Evolutionary conservation across 2,329 filamentous ascomycete genomes (phyloP).

Genomic region (Meredithiella fracta): DNA sequence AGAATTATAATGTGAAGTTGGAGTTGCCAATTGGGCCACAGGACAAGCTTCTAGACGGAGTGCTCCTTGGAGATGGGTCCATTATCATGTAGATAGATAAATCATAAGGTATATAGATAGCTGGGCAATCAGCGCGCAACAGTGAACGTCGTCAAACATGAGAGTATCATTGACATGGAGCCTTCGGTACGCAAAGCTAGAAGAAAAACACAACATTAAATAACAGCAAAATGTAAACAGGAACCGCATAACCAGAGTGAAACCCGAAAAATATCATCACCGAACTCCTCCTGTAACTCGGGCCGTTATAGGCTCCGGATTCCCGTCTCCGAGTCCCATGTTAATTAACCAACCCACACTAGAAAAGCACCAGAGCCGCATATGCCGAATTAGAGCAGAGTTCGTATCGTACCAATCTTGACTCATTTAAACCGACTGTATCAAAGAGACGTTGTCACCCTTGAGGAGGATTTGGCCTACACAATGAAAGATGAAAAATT

Average conservation of each 20-base stretch:
- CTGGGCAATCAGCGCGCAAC: neutral
- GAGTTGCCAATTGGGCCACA: constrained; percentile 6
- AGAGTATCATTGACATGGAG: neutral
- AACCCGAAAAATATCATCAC: constrained; percentile 10
- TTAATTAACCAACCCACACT: too few species aligned
- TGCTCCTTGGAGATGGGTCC: constrained; percentile 11
- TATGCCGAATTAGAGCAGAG: too few species aligned
- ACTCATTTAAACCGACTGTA: constrained; percentile 30
- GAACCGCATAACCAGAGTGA: constrained; percentile 4
- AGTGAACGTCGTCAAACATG: neutral
- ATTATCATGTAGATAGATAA: constrained; percentile 2
- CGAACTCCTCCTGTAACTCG: neutral
- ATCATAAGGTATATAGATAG: neutral
- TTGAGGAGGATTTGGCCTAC: constrained; percentile 72
- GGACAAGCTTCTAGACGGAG: constrained; percentile 6
- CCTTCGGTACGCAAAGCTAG: neutral
- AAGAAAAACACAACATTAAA: constrained; percentile 10
- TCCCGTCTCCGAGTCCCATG: too few species aligned
- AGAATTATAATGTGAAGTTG: constrained; percentile 21
- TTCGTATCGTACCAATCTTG: too few species aligned
- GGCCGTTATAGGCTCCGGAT: too few species aligned
- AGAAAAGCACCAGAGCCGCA: too few species aligned
- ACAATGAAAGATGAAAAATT: constrained; percentile 17
- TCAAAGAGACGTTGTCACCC: constrained; percentile 74
- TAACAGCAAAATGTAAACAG: constrained; percentile 12